Evolutionary conservation across 2,329 filamentous ascomycete genomes (phyloP).

Genomic region (Ascomycota sp.): DNA sequence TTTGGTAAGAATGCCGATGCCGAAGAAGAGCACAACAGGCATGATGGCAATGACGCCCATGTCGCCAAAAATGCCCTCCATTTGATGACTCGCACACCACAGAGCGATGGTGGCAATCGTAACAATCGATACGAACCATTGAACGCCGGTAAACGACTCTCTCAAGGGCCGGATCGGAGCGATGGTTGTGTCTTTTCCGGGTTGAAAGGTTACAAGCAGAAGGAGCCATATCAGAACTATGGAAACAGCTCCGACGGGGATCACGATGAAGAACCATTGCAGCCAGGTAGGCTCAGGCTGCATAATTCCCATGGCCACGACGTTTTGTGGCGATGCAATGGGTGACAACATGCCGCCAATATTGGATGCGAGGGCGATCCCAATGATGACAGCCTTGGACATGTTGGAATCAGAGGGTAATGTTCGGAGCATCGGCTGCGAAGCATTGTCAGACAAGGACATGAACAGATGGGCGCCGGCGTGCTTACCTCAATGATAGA

Average conservation of each 20-base stretch:
- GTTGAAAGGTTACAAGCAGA: conserved; percentile 65
- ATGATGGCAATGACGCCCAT: conserved; percentile 98
- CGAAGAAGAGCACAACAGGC: conserved; percentile 87
- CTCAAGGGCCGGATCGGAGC: conserved; percentile 77
- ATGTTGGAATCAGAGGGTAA: conserved; percentile 75
- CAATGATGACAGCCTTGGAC: conserved; percentile 84
- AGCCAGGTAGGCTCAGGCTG: conserved; percentile 75
- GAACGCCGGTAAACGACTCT: conserved; percentile 67
- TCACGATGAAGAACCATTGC: conserved; percentile 86
- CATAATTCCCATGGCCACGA: conserved; percentile 94
- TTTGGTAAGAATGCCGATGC: conserved; percentile 85
- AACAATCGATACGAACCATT: conserved; percentile 77
- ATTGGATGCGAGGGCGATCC: conserved; percentile 85
- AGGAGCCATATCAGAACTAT: conserved; percentile 77
- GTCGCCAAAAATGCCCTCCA: conserved; percentile 75
- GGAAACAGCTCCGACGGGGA: conserved; percentile 78
- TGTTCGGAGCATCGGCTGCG: conserved; percentile 74
- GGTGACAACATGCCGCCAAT: conserved; percentile 91
- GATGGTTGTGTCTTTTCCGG: conserved; percentile 66
- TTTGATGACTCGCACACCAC: conserved; percentile 80
- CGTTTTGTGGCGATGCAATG: conserved; percentile 91
- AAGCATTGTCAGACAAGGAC: conserved; percentile 2
- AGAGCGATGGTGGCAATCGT: conserved; percentile 68
- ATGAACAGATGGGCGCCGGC: not conserved
- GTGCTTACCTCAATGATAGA: conserved; percentile 69